These are phyloP conservation scores for Aspergillus panamensis DNA, from an alignment of 495 filamentous ascomycete species.

Conservation along the genomic window DNA sequence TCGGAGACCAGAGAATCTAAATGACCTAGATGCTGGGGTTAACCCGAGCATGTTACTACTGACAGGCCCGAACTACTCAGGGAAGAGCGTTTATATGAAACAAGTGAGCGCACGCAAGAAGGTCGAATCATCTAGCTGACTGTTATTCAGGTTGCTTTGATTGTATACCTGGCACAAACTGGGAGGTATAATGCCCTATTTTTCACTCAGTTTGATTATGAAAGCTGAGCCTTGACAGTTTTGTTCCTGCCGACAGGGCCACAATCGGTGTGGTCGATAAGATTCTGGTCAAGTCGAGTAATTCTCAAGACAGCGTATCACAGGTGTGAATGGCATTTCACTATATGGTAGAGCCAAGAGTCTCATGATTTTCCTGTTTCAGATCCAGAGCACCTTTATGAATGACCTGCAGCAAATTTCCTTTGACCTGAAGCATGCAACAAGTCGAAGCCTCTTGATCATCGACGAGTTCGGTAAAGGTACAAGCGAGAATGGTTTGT, in stretches of 20 bases:
- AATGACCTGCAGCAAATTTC: slow-evolving; percentile 88
- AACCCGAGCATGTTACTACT: slow-evolving; percentile 74
- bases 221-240: slow-evolving; percentile 44
- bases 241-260: slow-evolving; percentile 76
- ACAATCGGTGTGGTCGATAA: slow-evolving; percentile 87
- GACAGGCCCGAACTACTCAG: slow-evolving; percentile 94
- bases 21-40: slow-evolving; percentile 4
- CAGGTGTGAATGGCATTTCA: slow-evolving; percentile 36
- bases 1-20: slow-evolving; percentile 7
- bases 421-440: slow-evolving; percentile 72
- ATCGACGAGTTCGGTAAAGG: slow-evolving; percentile 98
- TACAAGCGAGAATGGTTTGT: slow-evolving; percentile 63
- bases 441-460: slow-evolving; percentile 71
- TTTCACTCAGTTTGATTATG: background rate
- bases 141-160: slow-evolving; percentile 62
- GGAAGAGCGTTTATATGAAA: slow-evolving; percentile 95
- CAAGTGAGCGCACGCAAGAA: slow-evolving; percentile 46
- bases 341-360: background rate
- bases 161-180: slow-evolving; percentile 89
- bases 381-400: slow-evolving; percentile 88
- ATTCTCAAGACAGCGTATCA: slow-evolving; percentile 83
- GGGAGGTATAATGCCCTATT: slow-evolving; percentile 51
- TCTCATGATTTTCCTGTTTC: slow-evolving; percentile 10
- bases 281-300: slow-evolving; percentile 76
- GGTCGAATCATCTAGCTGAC: background rate